phyloP scores from a whole-genome alignment of 108 stramenopile species.

The Cyclotella sp. region DNA sequence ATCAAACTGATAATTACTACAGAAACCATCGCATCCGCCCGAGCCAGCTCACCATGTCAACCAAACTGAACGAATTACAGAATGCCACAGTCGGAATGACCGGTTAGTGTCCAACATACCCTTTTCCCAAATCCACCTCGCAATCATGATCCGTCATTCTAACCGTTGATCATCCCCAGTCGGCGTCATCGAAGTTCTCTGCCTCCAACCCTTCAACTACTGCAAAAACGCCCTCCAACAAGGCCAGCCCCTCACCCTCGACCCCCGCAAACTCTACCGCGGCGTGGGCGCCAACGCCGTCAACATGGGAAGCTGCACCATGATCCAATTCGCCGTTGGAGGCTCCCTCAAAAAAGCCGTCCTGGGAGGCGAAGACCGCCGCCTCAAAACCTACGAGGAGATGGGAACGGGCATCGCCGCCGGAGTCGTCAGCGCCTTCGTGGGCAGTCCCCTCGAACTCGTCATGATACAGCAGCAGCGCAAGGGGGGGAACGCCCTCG shows the following conservation, averaged over 20 bases:
- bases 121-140: too few relatives aligned
- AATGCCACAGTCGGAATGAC: conserved; percentile 95
- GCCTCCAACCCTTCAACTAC: conserved; percentile 93
- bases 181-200: conserved; percentile 90
- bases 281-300: conserved; percentile 89
- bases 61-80: conserved; percentile 85
- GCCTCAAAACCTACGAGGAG: conserved; percentile 70
- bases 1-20: not conserved
- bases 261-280: conserved; percentile 83
- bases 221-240: conserved; percentile 93
- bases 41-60: conserved; percentile 61
- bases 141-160: too few relatives aligned
- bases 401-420: conserved; percentile 85
- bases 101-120: conserved; percentile 12
- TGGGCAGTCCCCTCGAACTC: conserved; percentile 89
- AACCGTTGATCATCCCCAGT: conserved; percentile 6
- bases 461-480: conserved; percentile 97
- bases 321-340: conserved; percentile 94
- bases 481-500: conserved; percentile 71
- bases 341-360: conserved; percentile 78
- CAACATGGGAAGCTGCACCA: conserved; percentile 94
- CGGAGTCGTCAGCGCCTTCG: conserved; percentile 81
- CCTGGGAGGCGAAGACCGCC: conserved; percentile 55
- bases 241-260: conserved; percentile 80
- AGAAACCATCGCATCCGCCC: not conserved